Percentiles rank a stretch among this genome's conserved stretches.
Evolutionary conservation across 2,329 filamentous ascomycete genomes (phyloP).

Genomic region (Neofusicoccum parvum): DNA sequence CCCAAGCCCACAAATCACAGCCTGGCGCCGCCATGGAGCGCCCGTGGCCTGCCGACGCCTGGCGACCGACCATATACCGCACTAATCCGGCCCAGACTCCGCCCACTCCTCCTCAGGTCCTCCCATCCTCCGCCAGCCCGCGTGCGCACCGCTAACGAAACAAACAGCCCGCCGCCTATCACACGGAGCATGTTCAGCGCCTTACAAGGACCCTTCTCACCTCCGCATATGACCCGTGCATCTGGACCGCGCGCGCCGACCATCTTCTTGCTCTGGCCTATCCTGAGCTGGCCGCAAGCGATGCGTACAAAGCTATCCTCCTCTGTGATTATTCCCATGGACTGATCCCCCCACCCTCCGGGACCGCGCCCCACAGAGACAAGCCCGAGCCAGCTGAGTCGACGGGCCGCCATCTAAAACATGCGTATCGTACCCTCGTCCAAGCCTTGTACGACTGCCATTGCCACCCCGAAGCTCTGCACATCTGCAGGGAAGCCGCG

Average conservation of each 20-base stretch:
- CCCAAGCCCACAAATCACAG: slow-evolving; percentile 9
- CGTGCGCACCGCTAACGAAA: neutral
- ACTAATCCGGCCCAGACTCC: slow-evolving; percentile 8
- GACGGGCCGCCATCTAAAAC: neutral
- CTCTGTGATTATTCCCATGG: slow-evolving; percentile 29
- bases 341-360: neutral
- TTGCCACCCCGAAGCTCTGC: slow-evolving; percentile 28
- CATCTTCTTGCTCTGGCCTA: slow-evolving; percentile 31
- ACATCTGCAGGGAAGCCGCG: slow-evolving; percentile 22
- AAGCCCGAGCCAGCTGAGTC: neutral
- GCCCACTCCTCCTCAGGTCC: neutral
- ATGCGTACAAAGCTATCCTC: slow-evolving; percentile 35
- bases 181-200: neutral
- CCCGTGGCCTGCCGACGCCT: neutral
- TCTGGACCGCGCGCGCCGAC: slow-evolving; percentile 30
- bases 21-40: neutral
- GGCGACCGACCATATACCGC: neutral
- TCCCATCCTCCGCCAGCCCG: neutral
- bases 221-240: slow-evolving; percentile 29
- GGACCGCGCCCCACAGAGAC: neutral
- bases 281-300: slow-evolving; percentile 35
- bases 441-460: slow-evolving; percentile 30
- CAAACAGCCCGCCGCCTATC: neutral
- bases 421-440: slow-evolving; percentile 23
- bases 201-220: neutral